Evolutionary conservation across 106 monocot genomes (phyloP).

Genomic region (Agapanthus africanus): DNA sequence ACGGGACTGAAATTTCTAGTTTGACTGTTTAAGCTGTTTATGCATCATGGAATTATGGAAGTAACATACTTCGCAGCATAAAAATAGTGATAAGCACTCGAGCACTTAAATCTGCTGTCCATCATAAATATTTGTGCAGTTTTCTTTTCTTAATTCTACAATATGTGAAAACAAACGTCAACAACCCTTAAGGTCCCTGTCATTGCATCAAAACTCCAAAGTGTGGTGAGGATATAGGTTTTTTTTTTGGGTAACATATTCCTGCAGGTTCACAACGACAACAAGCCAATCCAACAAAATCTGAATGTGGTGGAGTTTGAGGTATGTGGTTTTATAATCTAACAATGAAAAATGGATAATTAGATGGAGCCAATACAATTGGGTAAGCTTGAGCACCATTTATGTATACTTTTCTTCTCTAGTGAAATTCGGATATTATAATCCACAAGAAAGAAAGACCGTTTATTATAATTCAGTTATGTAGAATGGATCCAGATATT

Average conservation of each 20-base stretch:
- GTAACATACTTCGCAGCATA: background rate
- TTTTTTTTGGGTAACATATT: too few species aligned
- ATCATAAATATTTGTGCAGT: background rate
- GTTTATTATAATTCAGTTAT: background rate
- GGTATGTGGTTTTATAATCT: too few species aligned
- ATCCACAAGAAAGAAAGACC: background rate
- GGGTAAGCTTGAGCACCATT: background rate
- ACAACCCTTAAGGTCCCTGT: too few species aligned
- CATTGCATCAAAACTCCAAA: too few species aligned
- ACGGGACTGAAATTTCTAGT: background rate
- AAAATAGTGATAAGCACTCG: background rate
- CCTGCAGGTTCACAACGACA: too few species aligned
- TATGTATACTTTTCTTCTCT: background rate
- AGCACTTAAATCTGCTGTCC: background rate
- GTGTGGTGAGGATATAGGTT: too few species aligned
- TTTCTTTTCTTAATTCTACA: too few species aligned
- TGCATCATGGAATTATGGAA: background rate
- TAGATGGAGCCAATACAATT: background rate
- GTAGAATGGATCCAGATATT: background rate
- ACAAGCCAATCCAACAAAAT: too few species aligned
- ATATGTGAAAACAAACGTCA: too few species aligned
- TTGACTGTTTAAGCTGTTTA: background rate
- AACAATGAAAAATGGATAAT: background rate
- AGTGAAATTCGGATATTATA: background rate
- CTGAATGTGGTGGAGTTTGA: too few species aligned